phyloP scores from a whole-genome alignment of 1,284 basidiomycete species.

The Cutaneotrichosporon sp. region DNA sequence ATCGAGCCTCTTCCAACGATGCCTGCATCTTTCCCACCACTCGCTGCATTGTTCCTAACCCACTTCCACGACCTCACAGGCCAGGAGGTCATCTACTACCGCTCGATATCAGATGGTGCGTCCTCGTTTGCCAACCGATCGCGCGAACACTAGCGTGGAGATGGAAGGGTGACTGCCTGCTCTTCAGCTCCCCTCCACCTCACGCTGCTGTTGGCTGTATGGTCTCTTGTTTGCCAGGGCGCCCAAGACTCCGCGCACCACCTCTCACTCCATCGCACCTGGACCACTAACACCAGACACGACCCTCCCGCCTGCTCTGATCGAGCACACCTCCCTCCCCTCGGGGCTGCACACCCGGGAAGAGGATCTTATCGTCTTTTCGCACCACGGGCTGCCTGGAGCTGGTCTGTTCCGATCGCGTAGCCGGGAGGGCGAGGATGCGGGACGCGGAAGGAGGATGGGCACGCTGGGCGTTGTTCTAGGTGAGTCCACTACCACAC shows the following conservation, averaged over 20 bases:
- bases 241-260: too few species aligned
- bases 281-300: conserved; percentile 6
- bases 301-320: conserved; percentile 21
- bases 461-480: conserved; percentile 40
- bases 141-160: too few species aligned
- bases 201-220: neutral
- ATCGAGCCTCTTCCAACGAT: conserved; percentile 1
- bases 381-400: conserved; percentile 26
- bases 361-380: conserved; percentile 33
- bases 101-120: conserved; percentile 27
- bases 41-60: conserved; percentile 40
- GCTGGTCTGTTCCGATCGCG: conserved; percentile 35
- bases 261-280: neutral
- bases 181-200: neutral
- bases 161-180: too few species aligned
- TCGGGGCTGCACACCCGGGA: conserved; percentile 37
- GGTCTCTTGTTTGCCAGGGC: too few species aligned
- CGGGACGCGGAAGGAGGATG: conserved; percentile 37
- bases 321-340: conserved; percentile 39
- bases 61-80: conserved; percentile 46
- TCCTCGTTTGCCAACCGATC: too few species aligned
- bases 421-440: conserved; percentile 13
- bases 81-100: conserved; percentile 36
- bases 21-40: conserved; percentile 27
- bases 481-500: conserved; percentile 19